phyloP scores from a whole-genome alignment of 495 filamentous ascomycete genomes.

The Lasiosphaeria miniovina region DNA sequence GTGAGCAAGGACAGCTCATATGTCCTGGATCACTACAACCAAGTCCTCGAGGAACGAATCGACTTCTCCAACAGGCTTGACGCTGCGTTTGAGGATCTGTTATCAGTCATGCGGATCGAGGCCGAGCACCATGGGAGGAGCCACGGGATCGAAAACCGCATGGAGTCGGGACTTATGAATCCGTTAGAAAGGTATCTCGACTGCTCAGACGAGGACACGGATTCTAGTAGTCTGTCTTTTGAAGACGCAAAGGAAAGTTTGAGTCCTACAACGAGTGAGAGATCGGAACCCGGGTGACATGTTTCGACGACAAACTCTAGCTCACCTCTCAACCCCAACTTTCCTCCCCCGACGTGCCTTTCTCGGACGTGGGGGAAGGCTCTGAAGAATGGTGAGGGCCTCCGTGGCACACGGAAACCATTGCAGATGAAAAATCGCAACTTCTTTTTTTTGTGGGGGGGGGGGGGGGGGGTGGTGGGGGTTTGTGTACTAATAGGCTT shows the following conservation, averaged over 20 bases:
- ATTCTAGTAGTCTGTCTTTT: background rate
- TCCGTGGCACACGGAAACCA: no score
- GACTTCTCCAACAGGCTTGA: background rate
- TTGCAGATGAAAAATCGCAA: no score
- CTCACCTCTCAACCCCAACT: no score
- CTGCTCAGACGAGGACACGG: background rate
- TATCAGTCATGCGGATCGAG: background rate
- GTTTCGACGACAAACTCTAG: background rate
- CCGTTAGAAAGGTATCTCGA: background rate
- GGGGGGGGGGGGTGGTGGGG: no score
- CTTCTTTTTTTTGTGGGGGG: no score
- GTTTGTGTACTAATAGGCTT: no score
- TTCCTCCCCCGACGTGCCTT: no score
- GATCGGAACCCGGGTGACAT: background rate
- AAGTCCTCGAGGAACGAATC: background rate
- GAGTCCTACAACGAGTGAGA: background rate
- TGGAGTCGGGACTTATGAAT: background rate
- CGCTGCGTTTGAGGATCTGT: constrained; percentile 2
- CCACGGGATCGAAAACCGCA: background rate
- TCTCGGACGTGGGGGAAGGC: no score
- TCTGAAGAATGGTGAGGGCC: no score
- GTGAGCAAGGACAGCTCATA: background rate
- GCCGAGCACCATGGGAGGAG: background rate
- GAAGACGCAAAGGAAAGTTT: background rate
- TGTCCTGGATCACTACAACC: background rate